Evolutionary conservation across 768 basidiomycete species (phyloP).

Genomic region (Podaxis pistillaris): DNA sequence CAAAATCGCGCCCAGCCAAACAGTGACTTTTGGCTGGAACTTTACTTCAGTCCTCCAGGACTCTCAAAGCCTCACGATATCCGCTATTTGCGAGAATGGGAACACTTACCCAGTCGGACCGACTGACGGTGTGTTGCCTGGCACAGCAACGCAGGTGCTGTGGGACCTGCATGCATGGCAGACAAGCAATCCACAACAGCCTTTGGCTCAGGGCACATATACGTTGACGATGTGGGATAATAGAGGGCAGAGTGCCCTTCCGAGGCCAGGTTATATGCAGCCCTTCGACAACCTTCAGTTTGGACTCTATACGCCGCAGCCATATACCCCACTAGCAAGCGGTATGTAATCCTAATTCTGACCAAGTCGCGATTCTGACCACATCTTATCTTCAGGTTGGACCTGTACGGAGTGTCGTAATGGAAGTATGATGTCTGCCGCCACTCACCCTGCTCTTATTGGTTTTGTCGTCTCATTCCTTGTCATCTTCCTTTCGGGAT

Average conservation of each 20-base stretch:
- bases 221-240: slow-evolving; percentile 76
- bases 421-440: slow-evolving; percentile 1
- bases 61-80: slow-evolving; percentile 69
- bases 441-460: slow-evolving; percentile 13
- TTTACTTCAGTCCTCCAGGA: slow-evolving; percentile 63
- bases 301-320: slow-evolving; percentile 72
- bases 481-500: slow-evolving; percentile 16
- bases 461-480: slow-evolving; percentile 15
- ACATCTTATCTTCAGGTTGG: slow-evolving; percentile 8
- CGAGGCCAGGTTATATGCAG: slow-evolving; percentile 56
- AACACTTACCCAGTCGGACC: slow-evolving; percentile 83
- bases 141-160: slow-evolving; percentile 60
- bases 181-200: slow-evolving; percentile 49
- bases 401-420: slow-evolving; percentile 12
- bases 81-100: slow-evolving; percentile 75
- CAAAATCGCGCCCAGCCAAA: slow-evolving; percentile 69
- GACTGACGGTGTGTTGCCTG: slow-evolving; percentile 60
- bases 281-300: slow-evolving; percentile 68
- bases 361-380: not conserved
- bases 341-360: slow-evolving; percentile 4
- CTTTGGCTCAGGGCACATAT: slow-evolving; percentile 71
- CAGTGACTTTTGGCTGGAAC: slow-evolving; percentile 87
- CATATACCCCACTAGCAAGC: slow-evolving; percentile 55
- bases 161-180: slow-evolving; percentile 79
- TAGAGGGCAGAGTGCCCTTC: slow-evolving; percentile 55